Evolutionary conservation across 225 moss, liverwort and hornwort genomes (phyloP).

Genomic region (Pseudoscleropodium purum): DNA sequence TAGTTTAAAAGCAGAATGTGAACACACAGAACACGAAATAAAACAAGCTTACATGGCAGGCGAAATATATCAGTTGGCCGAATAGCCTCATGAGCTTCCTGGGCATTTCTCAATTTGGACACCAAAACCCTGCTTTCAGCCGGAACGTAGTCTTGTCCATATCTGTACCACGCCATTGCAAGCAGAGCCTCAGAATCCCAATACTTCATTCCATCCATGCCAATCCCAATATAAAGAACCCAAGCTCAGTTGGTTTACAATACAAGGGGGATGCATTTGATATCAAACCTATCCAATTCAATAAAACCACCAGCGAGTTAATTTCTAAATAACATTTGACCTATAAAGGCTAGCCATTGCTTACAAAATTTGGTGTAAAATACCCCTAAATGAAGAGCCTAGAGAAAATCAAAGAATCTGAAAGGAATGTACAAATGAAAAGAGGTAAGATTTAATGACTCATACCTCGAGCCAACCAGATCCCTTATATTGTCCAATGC

Average conservation of each 20-base stretch:
- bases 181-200: not conserved
- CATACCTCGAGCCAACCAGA: conserved; percentile 47
- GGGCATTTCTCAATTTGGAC: conserved; percentile 84
- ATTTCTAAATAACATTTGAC: not conserved
- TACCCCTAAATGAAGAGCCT: not conserved
- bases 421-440: not conserved
- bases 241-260: not conserved
- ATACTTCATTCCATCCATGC: not conserved
- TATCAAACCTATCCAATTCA: not conserved
- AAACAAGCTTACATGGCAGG: conserved; percentile 62
- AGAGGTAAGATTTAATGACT: not conserved
- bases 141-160: conserved; percentile 56
- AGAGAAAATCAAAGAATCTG: not conserved
- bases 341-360: not conserved
- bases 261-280: not conserved
- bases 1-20: not conserved
- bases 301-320: not conserved
- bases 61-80: conserved; percentile 82
- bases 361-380: not conserved
- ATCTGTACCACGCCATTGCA: conserved; percentile 29
- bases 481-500: conserved; percentile 52
- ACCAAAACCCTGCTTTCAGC: conserved; percentile 44
- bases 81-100: conserved; percentile 98
- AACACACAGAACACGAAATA: not conserved
- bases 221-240: not conserved